Percentiles rank a stretch among this genome's conserved stretches.
These are phyloP conservation scores for Ceratobasidium sp. DNA, from an alignment of 1,284 basidiomycete species.

Conservation along the genomic window DNA sequence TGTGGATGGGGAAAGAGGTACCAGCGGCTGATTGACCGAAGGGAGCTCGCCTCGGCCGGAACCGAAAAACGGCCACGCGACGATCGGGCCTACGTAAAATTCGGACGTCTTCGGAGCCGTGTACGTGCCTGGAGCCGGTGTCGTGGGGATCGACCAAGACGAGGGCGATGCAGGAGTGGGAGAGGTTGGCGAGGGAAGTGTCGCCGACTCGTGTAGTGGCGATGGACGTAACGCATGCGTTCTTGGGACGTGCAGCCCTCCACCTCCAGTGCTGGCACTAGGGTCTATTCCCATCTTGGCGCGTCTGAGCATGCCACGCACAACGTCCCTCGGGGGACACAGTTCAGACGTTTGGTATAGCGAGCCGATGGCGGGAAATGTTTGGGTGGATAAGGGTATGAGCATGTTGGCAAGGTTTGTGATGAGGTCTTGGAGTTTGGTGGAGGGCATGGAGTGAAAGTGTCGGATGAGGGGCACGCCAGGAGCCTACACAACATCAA, in stretches of 20 bases:
- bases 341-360: constrained; percentile 61
- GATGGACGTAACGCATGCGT: constrained; percentile 8
- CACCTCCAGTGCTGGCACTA: neutral
- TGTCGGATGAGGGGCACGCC: constrained; percentile 74
- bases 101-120: constrained; percentile 51
- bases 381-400: constrained; percentile 76
- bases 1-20: constrained; percentile 54
- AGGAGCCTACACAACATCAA: constrained; percentile 62
- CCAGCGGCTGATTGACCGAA: neutral
- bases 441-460: constrained; percentile 73
- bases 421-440: constrained; percentile 68
- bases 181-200: constrained; percentile 24
- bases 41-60: constrained; percentile 75
- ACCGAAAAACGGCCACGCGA: constrained; percentile 88
- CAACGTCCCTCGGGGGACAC: constrained; percentile 22
- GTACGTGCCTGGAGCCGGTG: constrained; percentile 54
- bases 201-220: constrained; percentile 20
- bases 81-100: constrained; percentile 77
- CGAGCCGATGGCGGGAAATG: constrained; percentile 76
- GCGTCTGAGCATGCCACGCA: constrained; percentile 8
- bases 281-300: constrained; percentile 18
- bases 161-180: constrained; percentile 38
- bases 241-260: neutral
- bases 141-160: constrained; percentile 14
- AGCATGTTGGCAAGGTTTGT: constrained; percentile 72